Base-by-base conservation (phyloP, 352 stramenopile genomes). In the Aphanomyces astaci region DNA sequence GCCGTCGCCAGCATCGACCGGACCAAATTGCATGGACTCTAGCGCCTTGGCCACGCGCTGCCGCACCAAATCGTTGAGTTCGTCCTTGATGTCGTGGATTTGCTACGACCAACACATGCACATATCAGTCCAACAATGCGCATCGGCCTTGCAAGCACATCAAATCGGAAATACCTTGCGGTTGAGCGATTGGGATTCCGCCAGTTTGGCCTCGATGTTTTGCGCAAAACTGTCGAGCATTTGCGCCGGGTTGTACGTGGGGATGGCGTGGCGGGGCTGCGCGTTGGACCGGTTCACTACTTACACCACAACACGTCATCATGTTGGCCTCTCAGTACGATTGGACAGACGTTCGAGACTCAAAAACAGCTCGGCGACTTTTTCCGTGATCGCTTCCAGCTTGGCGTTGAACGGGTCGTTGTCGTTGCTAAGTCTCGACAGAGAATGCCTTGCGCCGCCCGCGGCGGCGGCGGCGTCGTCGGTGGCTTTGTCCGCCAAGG, bases 141-240 rank as follows among this genome's bases (percentile, higher is more conserved):
- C n/a, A n/a, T n/a, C n/a, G n/a, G n/a, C n/a, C n/a, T n/a, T n/a
- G n/a, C n/a, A n/a, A n/a, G n/a, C n/a, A n/a, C n/a, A n/a, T n/a
- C n/a, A n/a, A n/a, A n/a, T n/a, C n/a, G n/a, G n/a, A n/a, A n/a
- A n/a, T n/a, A n/a, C 62, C 62, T 59, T 46, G 5, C 49, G 49
- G 11, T 24, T 68, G 1, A 59, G 32, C 22, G 28, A 59, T 60
- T 68, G 62, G 1, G 48, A 33, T 49, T 68, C 62, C 7, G 62
- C 48, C 7, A 68, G 48, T 33, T 68, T 68, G 62, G 46, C 62
- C 15, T 68, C 62, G 31, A 68, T 68, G 48, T 59, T 59, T 68
- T 62, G 62, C 7, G 62, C 62, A 59, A 68, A 68, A 59, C 46
- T 68, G 51, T 68, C 62, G 48, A 68, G 51, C 48, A 68, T 60